Evolutionary conservation across 2,329 filamentous ascomycete genomes (phyloP), one percentile per base, ranked within the genome.

Genomic region (Fusarium illudens): DNA sequence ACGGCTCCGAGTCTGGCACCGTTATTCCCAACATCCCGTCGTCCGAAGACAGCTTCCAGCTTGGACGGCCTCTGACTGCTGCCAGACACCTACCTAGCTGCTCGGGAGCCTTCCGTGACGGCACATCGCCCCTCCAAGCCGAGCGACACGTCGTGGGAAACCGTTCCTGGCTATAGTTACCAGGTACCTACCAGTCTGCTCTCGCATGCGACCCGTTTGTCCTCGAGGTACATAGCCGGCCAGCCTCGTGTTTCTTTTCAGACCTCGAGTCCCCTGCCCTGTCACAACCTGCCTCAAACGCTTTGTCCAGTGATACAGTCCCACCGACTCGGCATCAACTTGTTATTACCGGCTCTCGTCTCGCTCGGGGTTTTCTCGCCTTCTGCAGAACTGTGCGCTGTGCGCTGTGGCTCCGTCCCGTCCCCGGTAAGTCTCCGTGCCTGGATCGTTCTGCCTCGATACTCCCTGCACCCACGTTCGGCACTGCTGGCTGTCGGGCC

Each of bases 11-110:
- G 39, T 54, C 51, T 70, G 53, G 57, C 32, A 65, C 58, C 61
- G 60, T 58, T 57, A 61, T 60, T 60, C 53, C 66, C 46, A 64
- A 71, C 74, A 74, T 76, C 72, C 72, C 48, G 72, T 75, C 72
- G 72, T 67, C 74, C 75, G 72, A 73, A 60, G 44, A 44, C 39
- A 27, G 27, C 39, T 36, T 51, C 56, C 56, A 68, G 29, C 30
- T 20, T 58, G 46, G 46, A 51, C 58, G 50, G 57, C 19, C n/a
- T 39, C 32, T 56, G 30, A 42, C 36, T 54, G 50, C 65, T 48
- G 56, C 37, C 53, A 55, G 52, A 57, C 46, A 37, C 57, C 22
- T 27, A 27, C n/a, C n/a, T n/a, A n/a, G n/a, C 50, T 61, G 39
- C 58, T 73, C 70, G 71, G 71, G 61, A 64, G 64, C 62, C 70